phyloP scores from a whole-genome alignment of 208 protist genomes.

The Crithidia expoeki region DNA sequence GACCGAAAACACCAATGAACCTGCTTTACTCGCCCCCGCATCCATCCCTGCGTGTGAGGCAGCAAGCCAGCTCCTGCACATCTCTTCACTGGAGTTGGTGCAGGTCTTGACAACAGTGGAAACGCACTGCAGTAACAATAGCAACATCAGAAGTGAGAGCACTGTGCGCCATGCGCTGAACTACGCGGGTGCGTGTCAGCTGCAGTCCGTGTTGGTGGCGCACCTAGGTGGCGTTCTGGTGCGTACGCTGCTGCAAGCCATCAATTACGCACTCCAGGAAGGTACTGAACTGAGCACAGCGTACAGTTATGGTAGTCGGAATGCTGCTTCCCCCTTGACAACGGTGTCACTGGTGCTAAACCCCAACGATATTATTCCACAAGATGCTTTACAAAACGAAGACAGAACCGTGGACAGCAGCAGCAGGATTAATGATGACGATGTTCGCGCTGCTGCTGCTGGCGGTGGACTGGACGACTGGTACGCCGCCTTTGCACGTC shows the following conservation, averaged over 20 bases:
- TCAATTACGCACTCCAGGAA: constrained; percentile 3
- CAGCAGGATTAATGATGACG: background rate
- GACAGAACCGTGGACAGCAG: background rate
- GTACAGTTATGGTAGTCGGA: background rate
- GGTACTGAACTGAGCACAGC: background rate
- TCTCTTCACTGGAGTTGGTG: constrained; percentile 13
- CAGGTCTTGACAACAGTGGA: constrained; percentile 23
- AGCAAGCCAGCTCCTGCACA: constrained; percentile 12
- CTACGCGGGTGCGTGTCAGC: constrained; percentile 28
- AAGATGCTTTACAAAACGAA: background rate
- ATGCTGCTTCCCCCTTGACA: background rate
- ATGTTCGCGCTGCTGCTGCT: too few relatives aligned
- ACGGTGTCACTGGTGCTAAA: constrained; percentile 1
- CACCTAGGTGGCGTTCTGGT: constrained; percentile 27
- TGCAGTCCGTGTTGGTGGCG: constrained; percentile 21
- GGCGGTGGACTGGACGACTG: constrained; percentile 15
- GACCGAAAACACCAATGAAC: background rate
- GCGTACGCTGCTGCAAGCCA: constrained; percentile 9
- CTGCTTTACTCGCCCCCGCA: background rate
- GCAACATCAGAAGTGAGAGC: too few relatives aligned
- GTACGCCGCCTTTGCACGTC: constrained; percentile 15
- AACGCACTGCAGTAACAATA: background rate
- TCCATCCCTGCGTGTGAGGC: constrained; percentile 7
- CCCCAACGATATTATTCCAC: background rate
- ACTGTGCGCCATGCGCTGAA: constrained; percentile 22